Percentiles rank a stretch among this genome's conserved stretches.
Evolutionary conservation across 1,284 basidiomycete species (phyloP).

Genomic region (Agaricales sp.): DNA sequence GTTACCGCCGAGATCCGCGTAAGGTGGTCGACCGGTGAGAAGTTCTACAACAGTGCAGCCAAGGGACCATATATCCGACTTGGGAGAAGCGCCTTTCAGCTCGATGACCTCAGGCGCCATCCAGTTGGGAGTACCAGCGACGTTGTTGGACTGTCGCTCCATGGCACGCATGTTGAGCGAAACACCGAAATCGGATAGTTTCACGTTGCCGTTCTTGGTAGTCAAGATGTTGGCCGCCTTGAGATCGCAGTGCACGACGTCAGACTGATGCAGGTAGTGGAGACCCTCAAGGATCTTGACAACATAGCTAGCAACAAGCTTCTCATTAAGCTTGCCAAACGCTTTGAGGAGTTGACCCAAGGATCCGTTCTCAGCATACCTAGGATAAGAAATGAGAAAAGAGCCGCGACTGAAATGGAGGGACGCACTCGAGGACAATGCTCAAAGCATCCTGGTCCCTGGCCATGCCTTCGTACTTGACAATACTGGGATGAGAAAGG

Average conservation of each 20-base stretch:
- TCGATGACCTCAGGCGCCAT: conserved; percentile 97
- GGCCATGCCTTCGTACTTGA: conserved; percentile 95
- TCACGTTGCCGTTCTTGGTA: conserved; percentile 95
- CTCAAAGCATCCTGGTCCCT: conserved; percentile 79
- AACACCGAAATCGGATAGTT: conserved; percentile 96
- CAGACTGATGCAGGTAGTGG: conserved; percentile 77
- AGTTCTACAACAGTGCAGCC: conserved; percentile 93
- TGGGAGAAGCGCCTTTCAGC: conserved; percentile 63
- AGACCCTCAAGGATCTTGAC: conserved; percentile 91
- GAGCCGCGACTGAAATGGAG: conserved; percentile 15
- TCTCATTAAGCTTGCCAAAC: conserved; percentile 87
- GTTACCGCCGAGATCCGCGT: conserved; percentile 72
- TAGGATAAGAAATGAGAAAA: conserved; percentile 21
- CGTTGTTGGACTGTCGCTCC: conserved; percentile 79
- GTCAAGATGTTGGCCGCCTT: conserved; percentile 99
- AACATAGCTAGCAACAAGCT: conserved; percentile 81
- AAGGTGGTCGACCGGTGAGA: conserved; percentile 85
- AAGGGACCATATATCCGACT: conserved; percentile 86
- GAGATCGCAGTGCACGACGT: conserved; percentile 86
- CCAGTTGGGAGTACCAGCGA: conserved; percentile 95
- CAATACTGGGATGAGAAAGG: conserved; percentile 85
- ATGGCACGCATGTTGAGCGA: conserved; percentile 97
- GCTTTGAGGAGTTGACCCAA: conserved; percentile 84
- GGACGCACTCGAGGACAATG: conserved; percentile 83
- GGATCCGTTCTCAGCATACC: conserved; percentile 91